Conservation (phyloP, 805 yeast species). For the Starmerella bombi region DNA sequence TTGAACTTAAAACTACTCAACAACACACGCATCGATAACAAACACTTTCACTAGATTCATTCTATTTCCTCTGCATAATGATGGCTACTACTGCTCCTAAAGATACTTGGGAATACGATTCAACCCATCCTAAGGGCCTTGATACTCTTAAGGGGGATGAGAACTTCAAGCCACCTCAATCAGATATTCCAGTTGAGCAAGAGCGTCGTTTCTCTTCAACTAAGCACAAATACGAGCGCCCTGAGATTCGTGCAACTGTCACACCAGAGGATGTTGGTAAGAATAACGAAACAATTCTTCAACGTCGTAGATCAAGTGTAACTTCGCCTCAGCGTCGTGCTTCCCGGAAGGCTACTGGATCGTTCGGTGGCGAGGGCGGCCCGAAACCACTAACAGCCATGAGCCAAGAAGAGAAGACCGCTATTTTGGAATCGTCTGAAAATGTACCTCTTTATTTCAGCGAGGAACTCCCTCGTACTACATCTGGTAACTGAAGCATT, state of each 20-base stretch:
- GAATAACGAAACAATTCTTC: constrained; percentile 8
- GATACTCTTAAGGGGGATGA: constrained; percentile 14
- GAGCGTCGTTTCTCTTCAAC: constrained; percentile 12
- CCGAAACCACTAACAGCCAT: constrained; percentile 10
- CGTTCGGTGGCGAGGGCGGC: constrained; percentile 5
- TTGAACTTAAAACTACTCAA: no score
- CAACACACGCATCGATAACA: no score
- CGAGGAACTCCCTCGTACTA: constrained; percentile 11
- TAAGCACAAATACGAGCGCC: constrained; percentile 10
- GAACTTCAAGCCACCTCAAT: constrained; percentile 13
- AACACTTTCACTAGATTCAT: no score
- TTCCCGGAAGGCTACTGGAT: constrained; percentile 16
- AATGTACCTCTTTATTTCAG: constrained; percentile 11
- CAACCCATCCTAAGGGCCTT: constrained; percentile 13
- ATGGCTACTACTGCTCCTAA: not conserved
- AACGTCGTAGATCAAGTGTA: constrained; percentile 15
- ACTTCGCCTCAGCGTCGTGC: constrained; percentile 3
- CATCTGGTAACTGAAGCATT: constrained; percentile 2
- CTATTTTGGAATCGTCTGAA: constrained; percentile 3
- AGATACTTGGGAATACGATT: constrained; percentile 14
- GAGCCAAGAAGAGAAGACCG: constrained; percentile 7
- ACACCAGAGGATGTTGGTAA: constrained; percentile 11
- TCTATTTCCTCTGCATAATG: no score
- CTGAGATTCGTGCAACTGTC: constrained; percentile 5
- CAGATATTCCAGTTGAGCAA: constrained; percentile 8